Base-by-base conservation (phyloP, 208 protist genomes). In the Crithidia thermophila region DNA sequence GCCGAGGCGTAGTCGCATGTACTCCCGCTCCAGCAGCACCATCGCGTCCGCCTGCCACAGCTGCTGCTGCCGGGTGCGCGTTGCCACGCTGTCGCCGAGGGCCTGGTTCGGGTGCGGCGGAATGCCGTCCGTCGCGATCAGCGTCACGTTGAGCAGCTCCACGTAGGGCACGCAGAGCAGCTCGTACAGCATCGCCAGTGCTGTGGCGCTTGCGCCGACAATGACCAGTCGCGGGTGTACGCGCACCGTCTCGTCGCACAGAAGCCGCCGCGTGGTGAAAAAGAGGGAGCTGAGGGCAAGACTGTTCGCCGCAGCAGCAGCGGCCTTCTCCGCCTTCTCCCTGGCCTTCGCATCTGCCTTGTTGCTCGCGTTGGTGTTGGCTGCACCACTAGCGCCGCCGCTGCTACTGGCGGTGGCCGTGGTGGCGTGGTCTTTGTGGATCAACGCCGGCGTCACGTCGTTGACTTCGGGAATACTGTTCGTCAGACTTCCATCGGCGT, bases 81-180 rank as follows among this genome's bases (percentile, higher is more conserved):
- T n/a, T 1, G 34, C 30, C 13, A 59, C 45, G 53, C 53, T 59
- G 42, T 53, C 34, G 30, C 46, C 58, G 31, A 55, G 42, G 13
- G 42, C 39, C 46, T 88, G 80, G 46, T 94, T 94, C 5, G 83
- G 85, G 68, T 97, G 92, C 20, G 50, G 53, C 47, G 90, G 88
- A 39, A 97, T 50, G 25, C 88, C 90, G 68, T 97, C 89, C 0
- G 79, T 89, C 3, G 91, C 93, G 28, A 97, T 67, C n/a, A 97
- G 79, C 0, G 94, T 75, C 46, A 97, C 70, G 72, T 97, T 97
- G 20, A 78, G 84, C 75, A 94, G 93, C 42, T 67, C 77, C n/a
- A 91, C 69, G 73, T 94, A 96, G 18, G 94, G 88, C 0, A 95
- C 72, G 20, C 66, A 42, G 23, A 94, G 65, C 34, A 96, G 84